Evolutionary conservation across 495 filamentous ascomycete genomes (phyloP), one percentile per base, ranked within the genome.

Genomic region (Hypoxylon perforatum): DNA sequence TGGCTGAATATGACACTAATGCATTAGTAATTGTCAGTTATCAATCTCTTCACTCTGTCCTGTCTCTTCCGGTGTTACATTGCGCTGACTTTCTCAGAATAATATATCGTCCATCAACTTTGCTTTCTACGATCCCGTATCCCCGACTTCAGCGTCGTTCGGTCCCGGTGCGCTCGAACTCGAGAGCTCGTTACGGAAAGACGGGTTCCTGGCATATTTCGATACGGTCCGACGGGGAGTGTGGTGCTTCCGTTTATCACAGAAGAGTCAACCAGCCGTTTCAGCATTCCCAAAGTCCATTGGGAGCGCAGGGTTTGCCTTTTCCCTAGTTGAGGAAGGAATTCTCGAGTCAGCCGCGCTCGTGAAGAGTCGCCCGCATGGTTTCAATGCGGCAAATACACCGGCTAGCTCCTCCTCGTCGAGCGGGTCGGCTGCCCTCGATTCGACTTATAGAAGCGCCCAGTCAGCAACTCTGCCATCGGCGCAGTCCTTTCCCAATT

Each of bases 1-100:
- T 79, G 72, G 81, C 80, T 44, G 81, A 82, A 73, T 84, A 83
- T 75, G 81, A 82, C 55, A 84, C 81, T 67, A 84, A 84, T 74
- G 77, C 78, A 38, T 65, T 84, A 58, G 66, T 83, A 70, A 81
- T 83, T 73, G 81, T 84, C 59, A 62, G 79, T 64, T 25, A 11
- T 21, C 28, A 9, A 17, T 15, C n/a, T 15, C 44, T n/a, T 25
- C 4, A 21, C 17, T 8, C 23, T 51, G 2, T 15, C 28, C 7
- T 15, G 12, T 15, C 1, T 59, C 12, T 41, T 44, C 3, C 30
- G 30, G 1, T 33, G 30, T 10, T 5, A 10, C 30, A 5, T 33
- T 9, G 11, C 11, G 10, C 33, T 22, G 1, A 9, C n/a, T 41
- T n/a, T 62, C 57, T 41, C 46, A 84, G 81, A 82, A 80, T 73